These are phyloP conservation scores for Fusarium transvaalense DNA, from an alignment of 2,329 filamentous ascomycete species.

Conservation along the genomic window DNA sequence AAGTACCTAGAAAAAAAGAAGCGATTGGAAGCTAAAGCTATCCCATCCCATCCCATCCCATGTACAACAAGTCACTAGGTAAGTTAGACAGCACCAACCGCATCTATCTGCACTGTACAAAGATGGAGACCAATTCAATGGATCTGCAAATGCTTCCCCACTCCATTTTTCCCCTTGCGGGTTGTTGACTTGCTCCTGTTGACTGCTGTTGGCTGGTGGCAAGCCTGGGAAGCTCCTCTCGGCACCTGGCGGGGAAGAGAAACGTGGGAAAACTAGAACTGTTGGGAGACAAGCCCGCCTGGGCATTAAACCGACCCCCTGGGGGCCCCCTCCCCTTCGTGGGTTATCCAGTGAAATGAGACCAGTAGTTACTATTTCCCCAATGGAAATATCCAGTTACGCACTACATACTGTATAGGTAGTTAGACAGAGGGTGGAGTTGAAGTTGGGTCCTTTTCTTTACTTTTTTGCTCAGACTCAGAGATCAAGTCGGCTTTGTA, in stretches of 20 bases:
- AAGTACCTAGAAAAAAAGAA: conserved; percentile 45
- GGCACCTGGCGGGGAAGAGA: conserved; percentile 45
- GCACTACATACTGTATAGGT: not conserved
- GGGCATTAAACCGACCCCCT: conserved; percentile 39
- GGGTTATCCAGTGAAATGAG: conserved; percentile 16
- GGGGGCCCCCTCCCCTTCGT: not conserved
- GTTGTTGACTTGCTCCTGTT: conserved; percentile 41
- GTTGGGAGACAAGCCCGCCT: conserved; percentile 46
- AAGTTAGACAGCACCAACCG: not conserved
- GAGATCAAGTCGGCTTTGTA: conserved; percentile 17
- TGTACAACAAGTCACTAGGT: conserved; percentile 2
- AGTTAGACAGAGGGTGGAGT: conserved; percentile 1
- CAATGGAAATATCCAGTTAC: conserved; percentile 40
- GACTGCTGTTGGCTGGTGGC: conserved; percentile 45
- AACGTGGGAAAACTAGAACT: conserved; percentile 47
- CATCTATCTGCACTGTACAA: conserved; percentile 3
- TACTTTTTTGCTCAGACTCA: too few relatives aligned
- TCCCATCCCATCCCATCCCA: not conserved
- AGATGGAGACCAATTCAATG: conserved; percentile 39
- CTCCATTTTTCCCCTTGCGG: conserved; percentile 34
- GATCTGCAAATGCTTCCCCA: conserved; percentile 39
- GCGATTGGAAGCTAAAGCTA: conserved; percentile 21
- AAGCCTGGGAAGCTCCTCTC: conserved; percentile 44
- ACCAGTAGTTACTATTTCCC: conserved; percentile 25
- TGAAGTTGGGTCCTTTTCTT: not conserved